Base-by-base conservation (phyloP, 2,329 filamentous ascomycete species). In the Exutisphaerella laricina region DNA sequence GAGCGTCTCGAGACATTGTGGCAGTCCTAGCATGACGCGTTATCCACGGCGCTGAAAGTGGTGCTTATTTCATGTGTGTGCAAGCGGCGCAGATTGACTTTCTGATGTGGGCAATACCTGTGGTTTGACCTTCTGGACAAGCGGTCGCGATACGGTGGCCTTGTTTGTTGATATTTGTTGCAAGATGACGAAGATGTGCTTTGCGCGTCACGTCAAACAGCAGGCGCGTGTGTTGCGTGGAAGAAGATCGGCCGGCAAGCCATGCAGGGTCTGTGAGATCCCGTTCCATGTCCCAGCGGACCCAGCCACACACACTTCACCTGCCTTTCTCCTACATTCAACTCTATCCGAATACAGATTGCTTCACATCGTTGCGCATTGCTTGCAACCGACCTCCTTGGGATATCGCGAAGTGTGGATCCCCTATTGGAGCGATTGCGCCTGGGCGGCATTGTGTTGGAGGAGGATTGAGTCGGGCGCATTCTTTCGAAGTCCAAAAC, bases 1-100 rank as follows among this genome's bases (percentile, higher is more conserved):
- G 57, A 12, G 55, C 45, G 30, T 58, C 54, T 42, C 56, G 57
- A 5, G 58, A 51, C 60, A 63, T 63, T 16, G 35, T 50, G 36
- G 31, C 26, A 32, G 40, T 23, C 17, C 22, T n/a, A n/a, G n/a
- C n/a, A n/a, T n/a, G n/a, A n/a, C n/a, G n/a, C n/a, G n/a, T n/a
- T n/a, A n/a, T n/a, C n/a, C n/a, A n/a, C n/a, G n/a, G n/a, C n/a
- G n/a, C n/a, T n/a, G n/a, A n/a, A n/a, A n/a, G n/a, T n/a, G n/a
- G n/a, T 26, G 23, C 23, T 26, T 12, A 6, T 6, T 25, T 20
- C n/a, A 28, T n/a, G 20, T 8, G 2, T 14, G 26, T 18, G 25
- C n/a, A 10, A n/a, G 14, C 12, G 20, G 10, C 14, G 13, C 31
- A 6, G 16, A 16, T 6, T 18, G 18, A 14, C 3, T 9, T 18